phyloP scores from a whole-genome alignment of 176 grass and related monocot genomes.

The Bolboschoenus planiculmis region DNA sequence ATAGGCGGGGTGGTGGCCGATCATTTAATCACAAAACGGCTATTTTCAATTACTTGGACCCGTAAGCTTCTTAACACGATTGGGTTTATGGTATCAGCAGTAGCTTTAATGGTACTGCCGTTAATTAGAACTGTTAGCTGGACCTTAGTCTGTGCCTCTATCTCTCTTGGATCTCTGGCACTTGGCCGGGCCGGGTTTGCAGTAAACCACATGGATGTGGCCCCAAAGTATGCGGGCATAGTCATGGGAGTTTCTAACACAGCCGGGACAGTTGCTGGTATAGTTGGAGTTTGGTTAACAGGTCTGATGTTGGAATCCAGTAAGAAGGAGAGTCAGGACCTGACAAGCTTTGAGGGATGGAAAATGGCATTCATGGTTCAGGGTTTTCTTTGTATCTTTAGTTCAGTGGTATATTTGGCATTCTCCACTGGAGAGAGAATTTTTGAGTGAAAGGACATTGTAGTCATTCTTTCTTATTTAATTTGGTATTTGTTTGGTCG shows the following conservation, averaged over 20 bases:
- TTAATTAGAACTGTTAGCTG: constrained; percentile 45
- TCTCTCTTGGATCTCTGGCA: constrained; percentile 68
- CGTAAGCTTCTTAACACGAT: constrained; percentile 76
- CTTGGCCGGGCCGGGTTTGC: constrained; percentile 75
- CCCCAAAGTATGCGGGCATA: constrained; percentile 82
- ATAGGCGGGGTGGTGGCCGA: constrained; percentile 65
- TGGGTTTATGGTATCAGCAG: constrained; percentile 54
- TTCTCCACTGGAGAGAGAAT: constrained; percentile 78
- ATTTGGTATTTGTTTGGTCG: not conserved
- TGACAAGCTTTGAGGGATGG: constrained; percentile 56
- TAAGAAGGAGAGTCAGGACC: constrained; percentile 54
- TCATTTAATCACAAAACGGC: constrained; percentile 64
- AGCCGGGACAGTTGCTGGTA: constrained; percentile 66
- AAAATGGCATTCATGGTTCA: constrained; percentile 65
- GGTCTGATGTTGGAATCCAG: constrained; percentile 70
- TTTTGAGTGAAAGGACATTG: constrained; percentile 42
- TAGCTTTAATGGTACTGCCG: constrained; percentile 70
- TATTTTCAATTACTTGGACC: constrained; percentile 66
- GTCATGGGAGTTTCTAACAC: constrained; percentile 88
- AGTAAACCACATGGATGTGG: constrained; percentile 82
- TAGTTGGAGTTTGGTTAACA: constrained; percentile 59
- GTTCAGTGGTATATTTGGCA: constrained; percentile 65
- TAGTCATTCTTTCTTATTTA: constrained; percentile 15
- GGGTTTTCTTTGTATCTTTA: constrained; percentile 69
- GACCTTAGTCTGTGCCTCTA: constrained; percentile 45